Evolutionary conservation across 1,284 basidiomycete species (phyloP).

Genomic region (Apiotrichum sp.): DNA sequence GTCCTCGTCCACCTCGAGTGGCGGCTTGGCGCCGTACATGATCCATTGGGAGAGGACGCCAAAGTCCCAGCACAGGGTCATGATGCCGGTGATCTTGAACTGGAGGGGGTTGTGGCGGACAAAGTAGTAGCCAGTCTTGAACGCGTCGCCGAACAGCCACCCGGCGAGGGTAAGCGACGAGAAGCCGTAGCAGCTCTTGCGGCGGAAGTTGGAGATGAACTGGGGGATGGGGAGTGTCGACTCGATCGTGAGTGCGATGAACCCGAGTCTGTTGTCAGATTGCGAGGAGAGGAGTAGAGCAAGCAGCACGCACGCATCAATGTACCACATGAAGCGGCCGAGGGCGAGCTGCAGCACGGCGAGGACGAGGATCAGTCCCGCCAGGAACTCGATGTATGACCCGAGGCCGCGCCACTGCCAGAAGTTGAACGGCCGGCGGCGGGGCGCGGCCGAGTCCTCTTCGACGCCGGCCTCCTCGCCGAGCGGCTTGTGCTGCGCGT

Average conservation of each 20-base stretch:
- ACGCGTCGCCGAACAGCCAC: slow-evolving; percentile 48
- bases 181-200: slow-evolving; percentile 51
- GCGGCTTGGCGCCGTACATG: slow-evolving; percentile 31
- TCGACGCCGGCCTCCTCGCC: not conserved
- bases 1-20: slow-evolving; percentile 4
- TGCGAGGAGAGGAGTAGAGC: no score
- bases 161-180: slow-evolving; percentile 47
- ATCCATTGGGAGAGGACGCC: slow-evolving; percentile 37
- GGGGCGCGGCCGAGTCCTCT: not conserved
- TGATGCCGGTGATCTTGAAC: slow-evolving; percentile 48
- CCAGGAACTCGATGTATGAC: slow-evolving; percentile 50
- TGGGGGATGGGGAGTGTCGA: slow-evolving; percentile 53
- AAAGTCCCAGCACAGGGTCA: slow-evolving; percentile 44
- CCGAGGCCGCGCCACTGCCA: slow-evolving; percentile 49
- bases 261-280: slow-evolving; percentile 45
- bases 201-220: slow-evolving; percentile 49
- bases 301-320: slow-evolving; percentile 32
- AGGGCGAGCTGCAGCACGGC: slow-evolving; percentile 37
- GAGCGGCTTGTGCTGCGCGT: slow-evolving; percentile 24
- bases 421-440: slow-evolving; percentile 42
- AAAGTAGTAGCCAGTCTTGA: slow-evolving; percentile 50
- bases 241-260: slow-evolving; percentile 51
- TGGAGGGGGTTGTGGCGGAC: slow-evolving; percentile 48
- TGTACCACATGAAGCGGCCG: slow-evolving; percentile 43
- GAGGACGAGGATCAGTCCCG: slow-evolving; percentile 46